Evolutionary conservation across 768 basidiomycete species (phyloP), one percentile per base, ranked within the genome.

Genomic region (Rickenella mellea): DNA sequence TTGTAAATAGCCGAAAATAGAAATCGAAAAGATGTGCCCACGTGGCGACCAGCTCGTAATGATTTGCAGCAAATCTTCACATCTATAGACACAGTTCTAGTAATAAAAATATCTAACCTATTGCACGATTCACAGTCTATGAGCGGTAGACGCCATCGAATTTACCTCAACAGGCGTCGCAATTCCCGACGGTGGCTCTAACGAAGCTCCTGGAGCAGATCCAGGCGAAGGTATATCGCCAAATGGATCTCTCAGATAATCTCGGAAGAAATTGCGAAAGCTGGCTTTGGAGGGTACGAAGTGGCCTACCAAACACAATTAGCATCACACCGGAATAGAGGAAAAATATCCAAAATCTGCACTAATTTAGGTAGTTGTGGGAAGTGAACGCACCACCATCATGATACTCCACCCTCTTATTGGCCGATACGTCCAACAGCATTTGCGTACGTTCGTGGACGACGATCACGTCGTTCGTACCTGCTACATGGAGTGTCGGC

Each of bases 341-440:
- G 14, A 40, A 2, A 33, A 33, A 15, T 12, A 30, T 19, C n/a
- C 29, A n/a, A 5, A 30, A 15, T 15, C n/a, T n/a, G n/a, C n/a
- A n/a, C n/a, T 32, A 21, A 17, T 6, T 5, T 27, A 12, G 10
- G 24, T 17, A 39, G 30, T 27, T 2, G 14, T 17, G n/a, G n/a
- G n/a, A n/a, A n/a, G n/a, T n/a, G n/a, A n/a, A 61, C 79, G 24
- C 43, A 88, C 89, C 89, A 41, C 89, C 89, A 20, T 78, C 76
- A 44, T 92, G 89, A 49, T 70, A 71, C 55, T 86, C 86, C 7
- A 91, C 71, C 9, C 87, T 70, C 24, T 68, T 67, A 35, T 72
- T 71, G 2, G 55, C 52, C 22, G 82, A 81, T 8, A 73, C 60
- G 6, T 68, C 65, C 12, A 85, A 58, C 5, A 90, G 61, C 12